A percentile compares a stretch with the other conserved stretches of the same genome.
phyloP scores from a whole-genome alignment of 2,329 filamentous ascomycete genomes.

The Gyromitra esculenta region DNA sequence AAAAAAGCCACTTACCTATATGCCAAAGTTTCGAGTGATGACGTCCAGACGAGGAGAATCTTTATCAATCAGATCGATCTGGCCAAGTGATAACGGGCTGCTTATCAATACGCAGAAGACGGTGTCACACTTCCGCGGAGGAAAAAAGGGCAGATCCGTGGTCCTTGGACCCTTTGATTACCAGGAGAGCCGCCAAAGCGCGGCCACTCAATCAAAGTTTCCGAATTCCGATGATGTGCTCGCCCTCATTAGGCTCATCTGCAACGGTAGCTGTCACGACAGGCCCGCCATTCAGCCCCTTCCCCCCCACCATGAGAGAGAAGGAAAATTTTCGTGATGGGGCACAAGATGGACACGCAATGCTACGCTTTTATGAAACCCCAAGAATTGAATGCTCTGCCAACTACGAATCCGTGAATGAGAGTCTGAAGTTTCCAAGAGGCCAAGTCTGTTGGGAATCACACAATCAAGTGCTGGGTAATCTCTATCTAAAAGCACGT shows the following conservation, averaged over 20 bases:
- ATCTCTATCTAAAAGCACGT: constrained; percentile 34
- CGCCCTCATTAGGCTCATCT: constrained; percentile 14
- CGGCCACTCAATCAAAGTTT: constrained; percentile 15
- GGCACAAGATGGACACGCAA: constrained; percentile 1
- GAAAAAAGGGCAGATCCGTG: background rate
- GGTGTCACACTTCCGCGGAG: background rate
- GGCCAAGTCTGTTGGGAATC: constrained; percentile 32
- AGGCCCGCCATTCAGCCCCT: constrained; percentile 8
- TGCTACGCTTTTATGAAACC: background rate
- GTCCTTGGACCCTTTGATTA: background rate
- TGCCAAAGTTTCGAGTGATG: constrained; percentile 6
- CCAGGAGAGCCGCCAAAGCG: constrained; percentile 16
- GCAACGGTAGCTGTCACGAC: background rate
- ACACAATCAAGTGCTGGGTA: background rate
- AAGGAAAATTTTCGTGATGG: constrained; percentile 13
- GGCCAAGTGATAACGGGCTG: constrained; percentile 17
- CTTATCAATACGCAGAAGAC: constrained; percentile 15
- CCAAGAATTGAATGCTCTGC: background rate
- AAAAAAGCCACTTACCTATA: background rate
- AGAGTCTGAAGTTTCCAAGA: constrained; percentile 1
- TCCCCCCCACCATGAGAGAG: background rate
- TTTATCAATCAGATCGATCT: constrained; percentile 42
- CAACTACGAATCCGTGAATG: background rate
- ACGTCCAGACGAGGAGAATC: constrained; percentile 7
- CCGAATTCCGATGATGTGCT: constrained; percentile 35